Base-by-base conservation (phyloP, 129 eudicot species). In the Pittosporum tobira region DNA sequence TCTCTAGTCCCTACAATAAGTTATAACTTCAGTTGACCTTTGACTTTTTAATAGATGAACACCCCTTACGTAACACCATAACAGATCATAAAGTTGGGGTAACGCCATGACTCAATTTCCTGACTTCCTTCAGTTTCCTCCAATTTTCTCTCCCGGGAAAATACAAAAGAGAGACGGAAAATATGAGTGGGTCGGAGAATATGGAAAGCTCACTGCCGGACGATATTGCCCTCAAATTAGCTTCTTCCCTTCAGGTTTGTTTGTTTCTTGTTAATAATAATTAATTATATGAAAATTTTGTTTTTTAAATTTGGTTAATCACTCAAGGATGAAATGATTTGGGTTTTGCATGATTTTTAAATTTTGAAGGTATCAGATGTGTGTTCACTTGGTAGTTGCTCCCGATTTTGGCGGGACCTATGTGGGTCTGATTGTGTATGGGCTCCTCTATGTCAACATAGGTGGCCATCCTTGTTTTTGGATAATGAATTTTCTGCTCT, bases 391-490 rank as follows among this genome's bases (percentile, higher is more conserved):
- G 94, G 94, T 5, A 78, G 89, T 62, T 88, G 96, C 61, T 78
- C 87, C 20, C 66, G 81, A 47, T 88, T 77, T 65, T 88, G 96
- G 96, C 78, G 89, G 79, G 87, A 86, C 71, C 63, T 91, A 8
- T 91, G 95, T 47, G 94, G 79, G 76, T 80, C 83, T 28, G 90
- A 91, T 72, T 67, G 74, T 71, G 66, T 91, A 61, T 91, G 98
- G 98, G 70, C 81, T 65, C 65, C 81, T 75, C 75, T 91, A 40
- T 86, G 71, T 65, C 72, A 59, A 72, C 71, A 83, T 25, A 67
- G 98, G 62, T 91, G 98, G 98, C 87, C 95, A 36, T 69, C 68
- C 62, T 69, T 84, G 23, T 37, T 30, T 70, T 29, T 56, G 34
- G 73, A 62, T 49, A 36, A 69, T 18, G 56, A 64, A 45, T 74